Conservation (phyloP, 805 yeast species). For the Priceomyces carsonii region DNA sequence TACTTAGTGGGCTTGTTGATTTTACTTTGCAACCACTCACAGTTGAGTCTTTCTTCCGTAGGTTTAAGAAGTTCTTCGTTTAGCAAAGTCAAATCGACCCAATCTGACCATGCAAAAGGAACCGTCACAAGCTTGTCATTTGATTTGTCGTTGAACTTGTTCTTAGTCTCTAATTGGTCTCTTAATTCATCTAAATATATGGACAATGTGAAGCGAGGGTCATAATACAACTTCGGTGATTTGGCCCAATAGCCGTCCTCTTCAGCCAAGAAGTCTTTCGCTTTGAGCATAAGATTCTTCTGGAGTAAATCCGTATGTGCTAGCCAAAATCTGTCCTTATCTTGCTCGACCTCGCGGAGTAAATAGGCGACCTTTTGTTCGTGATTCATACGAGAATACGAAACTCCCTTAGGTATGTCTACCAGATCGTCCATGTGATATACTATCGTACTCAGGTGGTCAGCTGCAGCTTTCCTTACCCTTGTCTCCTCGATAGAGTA, state of each 20-base stretch:
- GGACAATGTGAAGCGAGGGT: constrained; percentile 54
- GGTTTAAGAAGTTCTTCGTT: constrained; percentile 21
- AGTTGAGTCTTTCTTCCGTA: constrained; percentile 11
- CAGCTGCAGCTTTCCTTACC: constrained; percentile 14
- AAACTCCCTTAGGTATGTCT: constrained; percentile 11
- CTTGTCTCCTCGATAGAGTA: constrained; percentile 19
- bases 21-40: constrained; percentile 22
- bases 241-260: constrained; percentile 10
- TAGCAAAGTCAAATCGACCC: constrained; percentile 45
- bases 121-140: constrained; percentile 14
- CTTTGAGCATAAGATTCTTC: constrained; percentile 17
- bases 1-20: constrained; percentile 18
- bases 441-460: constrained; percentile 12
- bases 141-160: constrained; percentile 12
- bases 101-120: constrained; percentile 50
- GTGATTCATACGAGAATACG: constrained; percentile 17
- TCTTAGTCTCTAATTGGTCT: constrained; percentile 16
- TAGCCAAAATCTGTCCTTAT: constrained; percentile 29
- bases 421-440: constrained; percentile 23
- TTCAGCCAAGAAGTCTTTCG: constrained; percentile 17
- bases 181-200: constrained; percentile 44
- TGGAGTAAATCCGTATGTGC: constrained; percentile 28
- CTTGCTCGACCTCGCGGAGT: constrained; percentile 18
- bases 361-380: constrained; percentile 19
- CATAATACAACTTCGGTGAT: constrained; percentile 30